Base-by-base conservation (phyloP, 768 basidiomycete species). In the Auriscalpium vulgare region DNA sequence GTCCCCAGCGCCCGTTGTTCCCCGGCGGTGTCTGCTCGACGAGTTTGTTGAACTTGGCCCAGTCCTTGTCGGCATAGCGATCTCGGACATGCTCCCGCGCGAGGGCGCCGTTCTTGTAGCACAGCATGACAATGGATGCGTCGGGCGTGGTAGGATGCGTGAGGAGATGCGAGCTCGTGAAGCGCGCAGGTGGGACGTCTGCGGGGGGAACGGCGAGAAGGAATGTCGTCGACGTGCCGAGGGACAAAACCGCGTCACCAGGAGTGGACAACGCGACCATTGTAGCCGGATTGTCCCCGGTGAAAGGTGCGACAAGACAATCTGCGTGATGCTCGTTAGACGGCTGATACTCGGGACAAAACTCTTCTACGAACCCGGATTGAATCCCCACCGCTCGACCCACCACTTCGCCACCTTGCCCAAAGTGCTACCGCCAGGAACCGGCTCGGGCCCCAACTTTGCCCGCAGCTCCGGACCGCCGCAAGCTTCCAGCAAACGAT, bases 201-300 rank as follows among this genome's bases (percentile, higher is more conserved):
- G 81, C 72, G 6, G 84, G 85, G 6, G 87, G 84, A 29, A 87
- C 82, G 21, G 85, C 87, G 44, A 95, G 78, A 16, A 95, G 78
- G 60, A 92, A 80, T 3, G 91, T 94, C 1, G 91, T 92, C 0
- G 91, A 92, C 11, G 91, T 95, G 21, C 92, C 92, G 19, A 94
- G 77, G 9, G 91, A 93, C 29, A 94, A 79, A 17, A 94, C 73
- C 17, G 88, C 91, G 64, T 94, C 91, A 50, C 87, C 87, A 1
- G 87, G 84, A 13, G 81, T 80, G 34, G 84, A 84, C 35, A 88
- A 73, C 0, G 84, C 82, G 51, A 89, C 78, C 53, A 92, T 83
- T 11, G 90, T 89, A 4, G 89, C 87, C 7, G 91, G 88, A 68
- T 95, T 95, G 67, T 95, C 92, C 4, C 92, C 92, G 0, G 90